Conservation (phyloP, 2,329 filamentous ascomycete species). For the Alternaria burnsii region DNA sequence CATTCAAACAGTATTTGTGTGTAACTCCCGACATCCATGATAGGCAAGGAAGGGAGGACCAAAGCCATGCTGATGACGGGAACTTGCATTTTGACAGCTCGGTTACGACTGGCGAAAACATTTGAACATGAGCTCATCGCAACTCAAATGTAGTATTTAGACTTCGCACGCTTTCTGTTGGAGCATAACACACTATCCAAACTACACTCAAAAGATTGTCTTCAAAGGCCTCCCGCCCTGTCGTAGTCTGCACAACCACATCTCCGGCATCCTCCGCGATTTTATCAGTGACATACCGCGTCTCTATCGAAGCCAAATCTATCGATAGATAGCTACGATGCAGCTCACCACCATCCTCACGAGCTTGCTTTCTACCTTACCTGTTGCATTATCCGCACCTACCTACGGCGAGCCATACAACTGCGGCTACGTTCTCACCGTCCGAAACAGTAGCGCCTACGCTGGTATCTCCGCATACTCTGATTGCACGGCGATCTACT, state of each 20-base stretch:
- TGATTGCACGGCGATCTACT: constrained; percentile 15
- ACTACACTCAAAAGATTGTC: background rate
- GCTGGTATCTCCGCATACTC: constrained; percentile 14
- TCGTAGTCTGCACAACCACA: background rate
- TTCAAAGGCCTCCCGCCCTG: background rate
- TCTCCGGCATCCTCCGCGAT: background rate
- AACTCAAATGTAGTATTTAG: constrained; percentile 9
- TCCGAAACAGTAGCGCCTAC: constrained; percentile 18
- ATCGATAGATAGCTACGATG: background rate
- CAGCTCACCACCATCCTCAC: background rate
- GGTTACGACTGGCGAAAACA: constrained; percentile 6
- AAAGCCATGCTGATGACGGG: constrained; percentile 26
- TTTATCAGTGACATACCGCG: background rate
- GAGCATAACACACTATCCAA: background rate
- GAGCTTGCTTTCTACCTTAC: background rate
- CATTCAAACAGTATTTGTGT: constrained; percentile 11
- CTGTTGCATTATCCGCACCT: background rate
- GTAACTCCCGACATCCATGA: constrained; percentile 6
- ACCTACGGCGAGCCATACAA: constrained; percentile 11
- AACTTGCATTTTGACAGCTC: constrained; percentile 30
- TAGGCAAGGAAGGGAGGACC: constrained; percentile 9
- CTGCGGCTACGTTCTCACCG: constrained; percentile 25
- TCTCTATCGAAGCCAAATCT: background rate
- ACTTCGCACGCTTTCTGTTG: background rate
- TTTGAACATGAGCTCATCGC: constrained; percentile 7